Percentiles rank a stretch among this genome's conserved stretches.
phyloP scores from a whole-genome alignment of 1,139 yeast genomes.

The Nakaseomyces delphensis region DNA sequence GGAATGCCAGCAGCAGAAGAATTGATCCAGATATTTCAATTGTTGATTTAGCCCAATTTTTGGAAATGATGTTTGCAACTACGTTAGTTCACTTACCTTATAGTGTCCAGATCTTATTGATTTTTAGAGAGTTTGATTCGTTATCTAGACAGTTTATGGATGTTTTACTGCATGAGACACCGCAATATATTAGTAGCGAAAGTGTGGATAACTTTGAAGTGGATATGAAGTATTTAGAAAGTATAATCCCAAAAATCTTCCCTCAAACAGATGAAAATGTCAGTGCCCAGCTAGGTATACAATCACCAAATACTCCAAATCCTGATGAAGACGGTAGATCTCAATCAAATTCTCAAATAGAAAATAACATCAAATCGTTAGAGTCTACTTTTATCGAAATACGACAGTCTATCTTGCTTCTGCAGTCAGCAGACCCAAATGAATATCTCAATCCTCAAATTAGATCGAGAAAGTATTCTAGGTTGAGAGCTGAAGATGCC shows the following conservation, averaged over 20 bases:
- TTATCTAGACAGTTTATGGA: conserved; percentile 64
- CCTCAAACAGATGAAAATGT: conserved; percentile 17
- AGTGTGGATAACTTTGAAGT: conserved; percentile 53
- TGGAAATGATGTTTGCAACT: conserved; percentile 78
- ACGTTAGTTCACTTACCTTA: conserved; percentile 79
- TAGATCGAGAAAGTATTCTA: conserved; percentile 52
- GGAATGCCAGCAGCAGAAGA: conserved; percentile 49
- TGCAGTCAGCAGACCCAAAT: conserved; percentile 43
- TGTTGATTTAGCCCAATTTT: conserved; percentile 78
- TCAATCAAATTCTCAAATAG: conserved; percentile 30
- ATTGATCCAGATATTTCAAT: conserved; percentile 66
- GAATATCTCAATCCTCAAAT: conserved; percentile 45
- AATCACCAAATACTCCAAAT: conserved; percentile 7
- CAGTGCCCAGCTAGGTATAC: neutral
- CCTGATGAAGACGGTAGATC: conserved; percentile 20
- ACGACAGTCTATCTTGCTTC: conserved; percentile 52
- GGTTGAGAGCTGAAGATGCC: conserved; percentile 55
- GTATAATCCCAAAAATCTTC: conserved; percentile 39
- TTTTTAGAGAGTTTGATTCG: conserved; percentile 80
- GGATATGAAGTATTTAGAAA: conserved; percentile 54
- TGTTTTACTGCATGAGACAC: conserved; percentile 46
- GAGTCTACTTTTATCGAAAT: conserved; percentile 51
- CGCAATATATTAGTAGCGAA: conserved; percentile 35
- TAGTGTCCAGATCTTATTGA: conserved; percentile 66
- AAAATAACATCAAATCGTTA: conserved; percentile 33